Percentiles rank a stretch among this genome's conserved stretches.
phyloP scores from a whole-genome alignment of 2,329 filamentous ascomycete genomes.

The Epichloe sp. region DNA sequence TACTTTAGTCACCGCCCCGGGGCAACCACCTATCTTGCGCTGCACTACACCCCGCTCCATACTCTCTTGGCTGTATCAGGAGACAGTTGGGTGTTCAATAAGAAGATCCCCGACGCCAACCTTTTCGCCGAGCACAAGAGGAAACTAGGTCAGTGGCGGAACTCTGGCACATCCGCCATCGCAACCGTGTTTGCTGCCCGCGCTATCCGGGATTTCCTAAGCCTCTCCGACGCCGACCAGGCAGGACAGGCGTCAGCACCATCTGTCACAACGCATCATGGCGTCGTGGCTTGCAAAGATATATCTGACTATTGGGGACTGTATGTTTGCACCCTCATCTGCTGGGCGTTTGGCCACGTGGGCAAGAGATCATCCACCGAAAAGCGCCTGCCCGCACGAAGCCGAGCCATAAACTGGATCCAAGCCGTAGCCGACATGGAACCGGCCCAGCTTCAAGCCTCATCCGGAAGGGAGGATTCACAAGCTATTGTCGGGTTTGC shows the following conservation, averaged over 20 bases:
- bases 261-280: conserved; percentile 1
- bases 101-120: conserved; percentile 33
- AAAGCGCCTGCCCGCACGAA: conserved; percentile 11
- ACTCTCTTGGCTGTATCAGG: conserved; percentile 44
- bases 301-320: conserved; percentile 41
- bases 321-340: conserved; percentile 44
- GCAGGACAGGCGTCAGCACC: conserved; percentile 10
- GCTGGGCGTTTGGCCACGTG: conserved; percentile 40
- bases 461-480: conserved; percentile 21
- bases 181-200: conserved; percentile 38
- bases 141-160: conserved; percentile 32
- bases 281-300: conserved; percentile 15
- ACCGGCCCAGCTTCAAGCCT: conserved; percentile 25
- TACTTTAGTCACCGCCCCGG: conserved; percentile 33
- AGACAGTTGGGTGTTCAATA: conserved; percentile 44
- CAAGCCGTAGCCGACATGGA: conserved; percentile 27
- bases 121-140: conserved; percentile 34
- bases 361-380: conserved; percentile 10
- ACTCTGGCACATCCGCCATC: conserved; percentile 29
- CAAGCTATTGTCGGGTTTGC: conserved; percentile 38
- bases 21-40: conserved; percentile 41
- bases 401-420: conserved; percentile 23
- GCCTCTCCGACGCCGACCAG: not conserved
- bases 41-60: conserved; percentile 45
- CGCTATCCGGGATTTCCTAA: conserved; percentile 34